Evolutionary conservation across 2,329 filamentous ascomycete species (phyloP), one percentile per base, ranked within the genome.

Genomic region (Diaporthe ampelina): DNA sequence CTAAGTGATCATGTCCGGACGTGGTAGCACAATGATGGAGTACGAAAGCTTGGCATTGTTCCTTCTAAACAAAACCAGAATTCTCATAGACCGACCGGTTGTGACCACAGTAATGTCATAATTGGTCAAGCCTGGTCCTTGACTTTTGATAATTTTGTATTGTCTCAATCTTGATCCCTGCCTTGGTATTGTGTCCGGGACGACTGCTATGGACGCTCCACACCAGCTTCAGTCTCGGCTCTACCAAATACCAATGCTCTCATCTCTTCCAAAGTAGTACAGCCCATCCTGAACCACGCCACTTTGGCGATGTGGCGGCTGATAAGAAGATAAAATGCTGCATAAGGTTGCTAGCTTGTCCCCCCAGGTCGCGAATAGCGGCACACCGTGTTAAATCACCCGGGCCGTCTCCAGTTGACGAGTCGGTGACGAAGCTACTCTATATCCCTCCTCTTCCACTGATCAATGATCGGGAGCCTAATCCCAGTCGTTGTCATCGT

Each of bases 401-500:
- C 21, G 17, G 43, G 45, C 29, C 32, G n/a, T 19, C 21, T 52
- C 15, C 29, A 8, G 11, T 4, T 24, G 45, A n/a, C 3, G n/a
- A 26, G 15, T 19, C 37, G 21, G 35, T 48, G 26, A 54, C 13
- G 13, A 35, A 35, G 29, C 29, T 52, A 17, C 35, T 63, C 54
- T 45, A 17, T 48, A 26, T 35, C 24, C 11, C 59, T 37, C 37
- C 37, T 56, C 37, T 56, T 50, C 29, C 24, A 35, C 21, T 35
- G 6, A 10, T n/a, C 52, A 29, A 43, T 5, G 21, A n/a, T 19
- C 40, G n/a, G 21, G 15, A 37, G 17, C 43, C 37, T 61, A 75
- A 21, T 75, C 74, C 93, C 93, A 94, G 78, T 95, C 93, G 81
- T 95, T 93, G 75, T 94, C 91, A 78, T 94, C 92, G 78, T 88